Percentiles rank a stretch among this genome's conserved stretches.
These are phyloP conservation scores for Rhodomyrtus tomentosa DNA, from an alignment of 345 rosid species.

Conservation along the genomic window DNA sequence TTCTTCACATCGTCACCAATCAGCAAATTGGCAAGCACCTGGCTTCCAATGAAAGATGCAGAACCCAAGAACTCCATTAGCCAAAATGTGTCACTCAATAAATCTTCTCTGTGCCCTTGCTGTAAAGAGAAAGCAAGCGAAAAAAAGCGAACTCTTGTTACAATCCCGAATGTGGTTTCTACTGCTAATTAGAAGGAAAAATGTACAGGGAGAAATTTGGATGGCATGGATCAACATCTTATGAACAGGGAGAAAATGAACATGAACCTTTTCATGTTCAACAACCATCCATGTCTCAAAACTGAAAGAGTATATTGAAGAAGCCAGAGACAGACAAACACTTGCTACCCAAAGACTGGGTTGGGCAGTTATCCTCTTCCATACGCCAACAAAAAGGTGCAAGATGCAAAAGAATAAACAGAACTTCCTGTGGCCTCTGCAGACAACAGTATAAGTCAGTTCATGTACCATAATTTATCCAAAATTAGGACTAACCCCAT, in stretches of 20 bases:
- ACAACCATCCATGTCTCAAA: slow-evolving; percentile 82
- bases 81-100: slow-evolving; percentile 80
- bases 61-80: slow-evolving; percentile 81
- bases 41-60: slow-evolving; percentile 61
- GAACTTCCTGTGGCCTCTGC: slow-evolving; percentile 70
- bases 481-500: not conserved
- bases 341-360: slow-evolving; percentile 53
- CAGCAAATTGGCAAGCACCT: slow-evolving; percentile 67
- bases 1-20: slow-evolving; percentile 25
- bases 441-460: slow-evolving; percentile 1
- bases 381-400: slow-evolving; percentile 59
- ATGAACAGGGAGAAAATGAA: not conserved
- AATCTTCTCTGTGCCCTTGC: slow-evolving; percentile 76
- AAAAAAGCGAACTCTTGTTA: not conserved
- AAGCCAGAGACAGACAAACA: slow-evolving; percentile 56
- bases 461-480: not conserved
- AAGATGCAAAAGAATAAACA: slow-evolving; percentile 60
- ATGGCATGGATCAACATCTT: not conserved
- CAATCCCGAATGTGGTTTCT: not conserved
- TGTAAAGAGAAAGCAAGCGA: slow-evolving; percentile 17
- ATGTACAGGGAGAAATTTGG: not conserved
- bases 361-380: slow-evolving; percentile 51
- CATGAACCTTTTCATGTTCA: slow-evolving; percentile 76
- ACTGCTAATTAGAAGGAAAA: not conserved
- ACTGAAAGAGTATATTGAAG: slow-evolving; percentile 55